Base-by-base conservation (phyloP, 495 filamentous ascomycete genomes). In the Penicillium coprophilum region DNA sequence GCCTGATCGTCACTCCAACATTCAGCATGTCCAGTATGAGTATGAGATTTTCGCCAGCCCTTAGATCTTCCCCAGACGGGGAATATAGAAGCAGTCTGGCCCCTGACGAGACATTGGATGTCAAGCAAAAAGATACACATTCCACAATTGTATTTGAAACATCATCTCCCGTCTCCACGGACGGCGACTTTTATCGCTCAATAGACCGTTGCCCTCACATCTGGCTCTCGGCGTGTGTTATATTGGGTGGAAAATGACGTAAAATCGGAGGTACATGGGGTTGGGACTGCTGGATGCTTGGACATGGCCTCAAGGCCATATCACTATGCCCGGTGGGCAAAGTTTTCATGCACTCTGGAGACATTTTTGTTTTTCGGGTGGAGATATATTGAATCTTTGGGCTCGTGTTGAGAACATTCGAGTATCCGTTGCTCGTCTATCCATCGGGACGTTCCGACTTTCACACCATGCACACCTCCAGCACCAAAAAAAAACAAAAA, bases 31-130 rank as follows among this genome's bases (percentile, higher is more conserved):
- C 31, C 32, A 53, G 30, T 38, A 46, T 44, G 43, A 31, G 57
- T 55, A 56, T 48, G 58, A 23, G 54, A 60, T 56, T 52, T 60
- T 59, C 61, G 51, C 30, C 12, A 17, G 51, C 66, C 66, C 57
- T 64, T 27, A 23, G 38, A 50, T 53, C 59, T 27, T 12, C 36
- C 32, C 40, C 30, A 12, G 44, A 40, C 17, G 32, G 19, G 21
- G 51, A 24, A 30, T 49, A 58, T 45, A 55, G 17, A 53, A 32
- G 50, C 46, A 48, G 46, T 32, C 54, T 21, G 50, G 38, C 41
- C 41, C 46, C 24, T 57, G 53, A 43, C 10, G 12, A 19, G 19
- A 50, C 23, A 27, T 19, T 9, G 45, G 7, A 47, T n/a, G 46
- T 40, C 27, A 43, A 50, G 40, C 40, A 36, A 21, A 17, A 53